These are phyloP conservation scores for Trichoderma gamsii DNA, from an alignment of 495 filamentous ascomycete genomes.

Conservation along the genomic window DNA sequence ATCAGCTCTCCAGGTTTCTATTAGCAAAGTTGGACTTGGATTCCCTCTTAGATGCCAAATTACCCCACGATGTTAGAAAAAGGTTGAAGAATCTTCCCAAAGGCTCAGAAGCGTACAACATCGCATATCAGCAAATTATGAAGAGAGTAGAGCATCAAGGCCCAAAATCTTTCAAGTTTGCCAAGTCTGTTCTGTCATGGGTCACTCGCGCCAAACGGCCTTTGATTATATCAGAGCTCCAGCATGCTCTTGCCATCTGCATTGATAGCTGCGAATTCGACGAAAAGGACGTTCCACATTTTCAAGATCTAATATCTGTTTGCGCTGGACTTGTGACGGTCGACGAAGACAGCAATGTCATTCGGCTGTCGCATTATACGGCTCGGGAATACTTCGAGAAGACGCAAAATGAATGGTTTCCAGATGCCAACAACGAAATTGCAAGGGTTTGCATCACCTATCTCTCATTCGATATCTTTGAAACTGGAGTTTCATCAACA, in stretches of 20 bases:
- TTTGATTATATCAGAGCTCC: conserved; percentile 39
- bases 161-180: conserved; percentile 27
- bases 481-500: neutral
- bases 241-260: conserved; percentile 45
- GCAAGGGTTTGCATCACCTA: conserved; percentile 40
- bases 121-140: conserved; percentile 40
- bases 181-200: conserved; percentile 39
- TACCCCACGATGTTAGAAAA: conserved; percentile 25
- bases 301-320: conserved; percentile 38
- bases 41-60: conserved; percentile 34
- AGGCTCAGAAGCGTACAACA: conserved; percentile 21
- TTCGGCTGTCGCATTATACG: conserved; percentile 52
- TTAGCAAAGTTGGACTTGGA: conserved; percentile 46
- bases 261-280: no score
- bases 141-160: conserved; percentile 37
- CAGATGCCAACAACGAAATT: conserved; percentile 31
- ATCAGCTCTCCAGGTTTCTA: conserved; percentile 40
- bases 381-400: conserved; percentile 47
- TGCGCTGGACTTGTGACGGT: conserved; percentile 50
- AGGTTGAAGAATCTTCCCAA: conserved; percentile 31
- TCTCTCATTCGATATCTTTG: conserved; percentile 26
- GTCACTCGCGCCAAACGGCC: conserved; percentile 36
- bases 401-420: conserved; percentile 30
- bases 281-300: conserved; percentile 31
- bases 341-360: conserved; percentile 38